phyloP scores from a whole-genome alignment of 805 yeast genomes.

The Kazachstania psychrophila region DNA sequence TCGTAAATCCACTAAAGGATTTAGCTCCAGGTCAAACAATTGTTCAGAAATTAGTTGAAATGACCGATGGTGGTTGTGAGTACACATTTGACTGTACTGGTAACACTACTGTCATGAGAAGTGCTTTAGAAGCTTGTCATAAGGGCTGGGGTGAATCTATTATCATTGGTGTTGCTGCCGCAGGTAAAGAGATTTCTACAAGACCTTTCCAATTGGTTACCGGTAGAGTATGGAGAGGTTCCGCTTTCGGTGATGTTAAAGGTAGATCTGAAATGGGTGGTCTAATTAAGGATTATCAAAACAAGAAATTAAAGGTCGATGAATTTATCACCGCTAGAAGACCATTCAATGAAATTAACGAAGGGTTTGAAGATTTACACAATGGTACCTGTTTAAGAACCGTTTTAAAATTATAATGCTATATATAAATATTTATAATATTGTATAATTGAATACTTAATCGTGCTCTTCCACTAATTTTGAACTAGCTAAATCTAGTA shows the following conservation, averaged over 20 bases:
- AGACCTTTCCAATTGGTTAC: conserved; percentile 98
- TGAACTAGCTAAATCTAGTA: no score
- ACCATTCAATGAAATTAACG: conserved; percentile 65
- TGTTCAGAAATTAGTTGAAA: conserved; percentile 73
- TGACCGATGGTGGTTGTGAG: conserved; percentile 96
- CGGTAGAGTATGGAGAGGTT: conserved; percentile 98
- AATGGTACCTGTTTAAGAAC: conserved; percentile 91
- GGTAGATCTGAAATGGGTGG: conserved; percentile 94
- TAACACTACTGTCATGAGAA: conserved; percentile 88
- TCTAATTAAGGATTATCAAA: conserved; percentile 75
- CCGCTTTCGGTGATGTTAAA: conserved; percentile 99
- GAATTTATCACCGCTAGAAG: conserved; percentile 92
- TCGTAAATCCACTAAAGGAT: conserved; percentile 67
- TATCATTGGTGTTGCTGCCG: conserved; percentile 96
- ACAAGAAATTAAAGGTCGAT: conserved; percentile 77
- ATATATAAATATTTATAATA: background rate
- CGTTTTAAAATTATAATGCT: conserved; percentile 42
- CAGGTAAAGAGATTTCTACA: conserved; percentile 92
- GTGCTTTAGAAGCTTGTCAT: conserved; percentile 94
- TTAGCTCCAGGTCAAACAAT: conserved; percentile 65
- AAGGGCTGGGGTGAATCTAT: conserved; percentile 98
- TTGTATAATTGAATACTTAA: no score
- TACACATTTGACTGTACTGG: conserved; percentile 98
- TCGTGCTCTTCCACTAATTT: no score
- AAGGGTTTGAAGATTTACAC: conserved; percentile 92